These are phyloP conservation scores for Dothideomycetes sp. DNA, from an alignment of 2,329 filamentous ascomycete genomes.

Conservation along the genomic window DNA sequence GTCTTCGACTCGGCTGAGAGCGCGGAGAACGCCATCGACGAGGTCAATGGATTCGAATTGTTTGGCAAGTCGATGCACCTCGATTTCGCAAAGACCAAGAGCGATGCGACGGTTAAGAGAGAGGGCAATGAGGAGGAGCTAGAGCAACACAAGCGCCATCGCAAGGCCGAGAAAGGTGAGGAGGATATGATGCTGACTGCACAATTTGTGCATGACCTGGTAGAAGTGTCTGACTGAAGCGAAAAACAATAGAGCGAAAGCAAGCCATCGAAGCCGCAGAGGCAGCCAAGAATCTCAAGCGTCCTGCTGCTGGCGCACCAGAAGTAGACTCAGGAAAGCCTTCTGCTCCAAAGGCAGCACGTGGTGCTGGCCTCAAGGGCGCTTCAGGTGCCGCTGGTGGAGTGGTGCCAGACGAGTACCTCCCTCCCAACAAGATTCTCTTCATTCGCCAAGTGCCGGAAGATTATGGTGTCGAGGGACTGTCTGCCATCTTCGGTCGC, in stretches of 20 bases:
- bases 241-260: conserved; percentile 48
- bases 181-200: too few relatives aligned
- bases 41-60: conserved; percentile 83
- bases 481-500: conserved; percentile 70
- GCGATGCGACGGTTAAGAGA: conserved; percentile 74
- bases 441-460: conserved; percentile 89
- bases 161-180: conserved; percentile 82
- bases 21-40: conserved; percentile 73
- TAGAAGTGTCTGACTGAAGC: conserved; percentile 21
- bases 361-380: conserved; percentile 60
- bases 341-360: conserved; percentile 52
- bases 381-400: conserved; percentile 55
- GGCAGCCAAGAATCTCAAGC: conserved; percentile 66
- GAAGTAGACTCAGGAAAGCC: conserved; percentile 25
- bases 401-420: conserved; percentile 91
- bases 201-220: conserved; percentile 28
- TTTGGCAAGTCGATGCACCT: conserved; percentile 86
- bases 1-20: conserved; percentile 76
- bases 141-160: conserved; percentile 72
- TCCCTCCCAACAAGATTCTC: conserved; percentile 93
- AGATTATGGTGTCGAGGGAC: conserved; percentile 68
- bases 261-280: conserved; percentile 74
- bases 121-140: conserved; percentile 70
- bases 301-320: conserved; percentile 38
- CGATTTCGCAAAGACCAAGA: conserved; percentile 69